Base-by-base conservation (phyloP, 805 yeast genomes). In the Candida nanaspora region DNA sequence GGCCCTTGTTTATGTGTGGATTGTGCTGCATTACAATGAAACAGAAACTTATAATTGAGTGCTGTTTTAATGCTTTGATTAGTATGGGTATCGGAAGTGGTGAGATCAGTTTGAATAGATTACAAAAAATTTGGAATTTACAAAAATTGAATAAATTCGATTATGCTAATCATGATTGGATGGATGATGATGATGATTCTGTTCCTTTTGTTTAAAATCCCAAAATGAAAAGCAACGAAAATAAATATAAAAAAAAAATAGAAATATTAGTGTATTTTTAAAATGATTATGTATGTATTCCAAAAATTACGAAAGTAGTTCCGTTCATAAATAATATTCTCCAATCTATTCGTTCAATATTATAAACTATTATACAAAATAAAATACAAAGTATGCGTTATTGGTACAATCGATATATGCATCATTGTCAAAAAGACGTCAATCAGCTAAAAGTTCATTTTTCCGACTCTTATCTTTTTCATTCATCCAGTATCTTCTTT, bases 401-500 rank as follows among this genome's bases (percentile, higher is more conserved):
- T n/a, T n/a, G n/a, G n/a, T n/a, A n/a, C n/a, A n/a, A n/a, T n/a
- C n/a, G n/a, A n/a, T n/a, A n/a, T n/a, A n/a, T n/a, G n/a, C n/a
- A n/a, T n/a, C n/a, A n/a, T n/a, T n/a, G n/a, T n/a, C n/a, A n/a
- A n/a, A n/a, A n/a, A n/a, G n/a, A n/a, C n/a, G n/a, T n/a, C n/a
- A n/a, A n/a, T n/a, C 30, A n/a, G 18, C 59, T 31, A 52, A 42
- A 35, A 61, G 39, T 44, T 68, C 72, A 14, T 64, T 59, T 15
- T 56, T 42, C 46, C 64, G 61, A 16, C 61, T 49, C 37, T 62
- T 61, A 39, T 72, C 76, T 44, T 61, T 68, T 40, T 59, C 57
- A 35, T 62, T 62, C 22, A 63, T 55, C 50, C 60, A 55, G 35
- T 64, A 55, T 38, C 74, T 54, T 48, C 67, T 62, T 37, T 56